Evolutionary conservation across 2,329 filamentous ascomycete genomes (phyloP), one percentile per base, ranked within the genome.

Genomic region (Hymenoscyphus fraxineus): DNA sequence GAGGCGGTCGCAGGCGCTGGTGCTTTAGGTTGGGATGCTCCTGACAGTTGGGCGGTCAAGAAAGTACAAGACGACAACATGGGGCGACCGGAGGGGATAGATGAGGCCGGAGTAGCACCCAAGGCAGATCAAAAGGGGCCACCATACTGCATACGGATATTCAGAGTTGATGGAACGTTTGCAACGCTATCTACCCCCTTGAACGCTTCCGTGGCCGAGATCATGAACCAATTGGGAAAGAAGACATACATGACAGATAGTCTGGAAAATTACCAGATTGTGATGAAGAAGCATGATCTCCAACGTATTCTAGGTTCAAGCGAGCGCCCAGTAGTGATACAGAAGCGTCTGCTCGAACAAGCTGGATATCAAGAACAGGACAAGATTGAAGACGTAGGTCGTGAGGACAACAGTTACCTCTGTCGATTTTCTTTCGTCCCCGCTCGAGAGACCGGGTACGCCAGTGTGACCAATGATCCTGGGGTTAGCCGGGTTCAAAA

Each of bases 391-490:
- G 95, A 98, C 67, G 86, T 99, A 61, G 95, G 95, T 35, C 88
- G 95, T 64, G 95, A 99, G 77, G 95, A 99, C 80, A 97, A 98
- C 77, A 96, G 93, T 75, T 99, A 98, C 72, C 84, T 99, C 13
- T 96, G 93, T 75, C 91, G 95, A 6, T 98, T 99, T 79, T 92
- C 95, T 65, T 99, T 99, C 77, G 81, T 97, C 65, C 93, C 94
- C 16, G 89, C 91, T 22, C 91, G 94, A 73, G 90, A 97, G 76
- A 93, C 88, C 75, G 92, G 93, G 59, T 93, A 85, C 72, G 87
- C 89, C 67, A 83, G 88, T 55, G 87, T 73, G 66, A 81, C 91
- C 31, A 89, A 93, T 69, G 94, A 98, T 72, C 85, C 93, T 59
- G 90, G 89, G 32, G 87, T 96, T 68, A 88, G 85, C 74, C 93